These are phyloP conservation scores for Pseudognaphalium luteoalbum DNA, from an alignment of 129 eudicot species.

Conservation along the genomic window DNA sequence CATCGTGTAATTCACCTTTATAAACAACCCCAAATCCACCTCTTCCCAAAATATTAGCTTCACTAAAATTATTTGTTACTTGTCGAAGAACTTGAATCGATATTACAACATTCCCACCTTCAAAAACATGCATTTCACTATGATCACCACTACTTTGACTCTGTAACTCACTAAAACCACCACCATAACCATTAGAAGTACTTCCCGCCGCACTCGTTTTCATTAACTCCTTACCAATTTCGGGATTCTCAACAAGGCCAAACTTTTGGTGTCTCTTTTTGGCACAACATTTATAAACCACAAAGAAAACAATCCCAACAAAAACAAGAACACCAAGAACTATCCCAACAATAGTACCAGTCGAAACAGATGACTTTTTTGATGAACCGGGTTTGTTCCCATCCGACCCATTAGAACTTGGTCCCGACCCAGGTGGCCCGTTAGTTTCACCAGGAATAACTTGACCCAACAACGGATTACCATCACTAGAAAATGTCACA, in stretches of 20 bases:
- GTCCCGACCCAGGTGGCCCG: constrained; percentile 30
- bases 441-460: constrained; percentile 18
- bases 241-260: constrained; percentile 57
- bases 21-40: constrained; percentile 71
- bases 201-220: constrained; percentile 33
- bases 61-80: constrained; percentile 56
- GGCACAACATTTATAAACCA: constrained; percentile 50
- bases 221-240: constrained; percentile 47
- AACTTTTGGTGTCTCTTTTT: constrained; percentile 52
- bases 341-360: constrained; percentile 49
- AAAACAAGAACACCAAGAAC: constrained; percentile 51
- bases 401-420: neutral
- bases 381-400: constrained; percentile 31
- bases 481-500: constrained; percentile 39
- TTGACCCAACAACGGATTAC: constrained; percentile 44
- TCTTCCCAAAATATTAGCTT: constrained; percentile 49
- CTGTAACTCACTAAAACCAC: constrained; percentile 57
- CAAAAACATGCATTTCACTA: constrained; percentile 61
- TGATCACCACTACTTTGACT: constrained; percentile 68
- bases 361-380: constrained; percentile 33
- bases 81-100: constrained; percentile 59
- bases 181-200: constrained; percentile 44
- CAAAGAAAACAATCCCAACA: constrained; percentile 51
- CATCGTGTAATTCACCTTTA: constrained; percentile 59
- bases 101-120: constrained; percentile 68